These are phyloP conservation scores for Clarireedia monteithiana DNA, from an alignment of 2,329 filamentous ascomycete genomes.

Conservation along the genomic window DNA sequence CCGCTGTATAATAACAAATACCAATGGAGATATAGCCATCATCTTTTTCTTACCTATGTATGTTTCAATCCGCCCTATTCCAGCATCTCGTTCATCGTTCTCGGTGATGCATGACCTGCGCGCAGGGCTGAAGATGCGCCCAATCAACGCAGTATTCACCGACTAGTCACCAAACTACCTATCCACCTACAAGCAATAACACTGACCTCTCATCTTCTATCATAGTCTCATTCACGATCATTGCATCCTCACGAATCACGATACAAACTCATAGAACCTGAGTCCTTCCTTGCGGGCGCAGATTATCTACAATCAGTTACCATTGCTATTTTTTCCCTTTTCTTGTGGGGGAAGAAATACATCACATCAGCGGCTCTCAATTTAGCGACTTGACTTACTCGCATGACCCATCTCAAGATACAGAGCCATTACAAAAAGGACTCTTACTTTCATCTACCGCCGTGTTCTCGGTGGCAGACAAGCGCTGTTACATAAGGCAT, in stretches of 20 bases:
- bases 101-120: background rate
- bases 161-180: background rate
- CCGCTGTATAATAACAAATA: background rate
- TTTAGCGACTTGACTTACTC: constrained; percentile 19
- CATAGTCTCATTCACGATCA: constrained; percentile 10
- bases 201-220: constrained; percentile 13
- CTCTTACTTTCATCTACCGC: constrained; percentile 19
- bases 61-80: constrained; percentile 19
- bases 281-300: constrained; percentile 1
- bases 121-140: constrained; percentile 7
- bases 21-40: background rate
- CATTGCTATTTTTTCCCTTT: constrained; percentile 5
- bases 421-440: constrained; percentile 16
- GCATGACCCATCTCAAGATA: constrained; percentile 25
- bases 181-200: background rate
- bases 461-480: constrained; percentile 22
- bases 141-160: background rate
- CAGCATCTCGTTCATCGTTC: background rate
- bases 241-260: constrained; percentile 18
- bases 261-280: constrained; percentile 16
- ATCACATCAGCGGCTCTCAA: constrained; percentile 15
- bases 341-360: constrained; percentile 13
- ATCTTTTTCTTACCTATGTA: background rate
- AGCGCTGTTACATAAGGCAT: constrained; percentile 38
- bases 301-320: background rate